Conservation (phyloP, 768 basidiomycete genomes). For the Symmetrospora coprosmae region DNA sequence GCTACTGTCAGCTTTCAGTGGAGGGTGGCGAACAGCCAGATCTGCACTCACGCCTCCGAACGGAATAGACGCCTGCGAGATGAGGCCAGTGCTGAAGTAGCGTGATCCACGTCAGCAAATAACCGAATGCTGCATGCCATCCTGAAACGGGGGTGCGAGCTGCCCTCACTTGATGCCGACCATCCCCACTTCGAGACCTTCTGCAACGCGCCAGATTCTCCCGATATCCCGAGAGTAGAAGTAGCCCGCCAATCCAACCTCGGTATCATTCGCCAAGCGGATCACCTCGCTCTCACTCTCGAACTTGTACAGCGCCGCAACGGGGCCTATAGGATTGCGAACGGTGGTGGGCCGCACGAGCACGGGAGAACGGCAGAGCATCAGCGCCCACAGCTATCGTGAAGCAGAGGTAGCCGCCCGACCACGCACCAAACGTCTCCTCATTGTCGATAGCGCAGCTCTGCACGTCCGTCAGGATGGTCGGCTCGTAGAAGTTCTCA, state of each 20-base stretch:
- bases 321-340: constrained; percentile 35
- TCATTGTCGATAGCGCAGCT: constrained; percentile 54
- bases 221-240: constrained; percentile 80
- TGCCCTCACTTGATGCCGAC: constrained; percentile 18
- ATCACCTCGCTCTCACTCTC: constrained; percentile 89
- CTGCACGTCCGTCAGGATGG: constrained; percentile 71
- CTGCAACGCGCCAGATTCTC: constrained; percentile 84
- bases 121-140: constrained; percentile 1
- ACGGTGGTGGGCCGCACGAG: neutral
- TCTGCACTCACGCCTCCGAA: constrained; percentile 67
- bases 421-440: constrained; percentile 70
- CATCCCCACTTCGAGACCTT: constrained; percentile 61
- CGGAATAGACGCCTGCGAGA: constrained; percentile 66
- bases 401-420: no score
- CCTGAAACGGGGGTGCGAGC: neutral
- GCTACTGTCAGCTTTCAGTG: no score
- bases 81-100: constrained; percentile 53
- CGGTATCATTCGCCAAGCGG: constrained; percentile 62
- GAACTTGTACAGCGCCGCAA: constrained; percentile 76
- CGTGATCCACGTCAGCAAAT: neutral
- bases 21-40: no score
- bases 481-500: constrained; percentile 62
- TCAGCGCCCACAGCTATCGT: no score
- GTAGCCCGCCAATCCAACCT: constrained; percentile 70
- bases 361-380: no score